These are phyloP conservation scores for Phytophthora sansomeana DNA, from an alignment of 352 stramenopile genomes.

Conservation along the genomic window DNA sequence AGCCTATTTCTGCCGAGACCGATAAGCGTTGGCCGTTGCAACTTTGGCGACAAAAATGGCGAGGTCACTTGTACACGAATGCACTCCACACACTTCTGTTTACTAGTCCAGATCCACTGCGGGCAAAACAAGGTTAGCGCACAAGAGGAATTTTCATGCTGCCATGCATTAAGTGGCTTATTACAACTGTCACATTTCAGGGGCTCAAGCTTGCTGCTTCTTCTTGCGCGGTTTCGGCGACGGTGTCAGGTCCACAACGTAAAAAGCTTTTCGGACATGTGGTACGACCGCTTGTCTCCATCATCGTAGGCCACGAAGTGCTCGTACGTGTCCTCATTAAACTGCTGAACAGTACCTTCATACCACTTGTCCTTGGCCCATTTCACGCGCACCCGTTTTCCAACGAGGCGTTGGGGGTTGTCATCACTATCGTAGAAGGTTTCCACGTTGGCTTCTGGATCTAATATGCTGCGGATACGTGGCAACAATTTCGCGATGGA, in stretches of 20 bases:
- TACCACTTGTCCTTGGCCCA: constrained; percentile 93
- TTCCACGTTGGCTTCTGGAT: constrained; percentile 51
- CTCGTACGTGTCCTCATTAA: constrained; percentile 84
- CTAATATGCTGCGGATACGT: constrained; percentile 61
- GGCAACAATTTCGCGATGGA: constrained; percentile 66
- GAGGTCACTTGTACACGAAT: background rate
- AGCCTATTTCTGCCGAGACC: constrained; percentile 23
- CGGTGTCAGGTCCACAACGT: constrained; percentile 61
- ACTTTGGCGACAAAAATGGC: constrained; percentile 25
- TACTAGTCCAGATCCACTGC: background rate
- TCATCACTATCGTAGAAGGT: constrained; percentile 92
- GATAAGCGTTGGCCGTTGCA: constrained; percentile 15
- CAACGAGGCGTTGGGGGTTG: constrained; percentile 83
- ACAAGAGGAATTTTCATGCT: constrained; percentile 27
- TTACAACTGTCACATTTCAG: constrained; percentile 27
- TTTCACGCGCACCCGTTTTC: constrained; percentile 87
- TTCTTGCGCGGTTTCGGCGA: constrained; percentile 43
- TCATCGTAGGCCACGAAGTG: constrained; percentile 89
- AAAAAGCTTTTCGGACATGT: constrained; percentile 92
- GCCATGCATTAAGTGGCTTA: constrained; percentile 31
- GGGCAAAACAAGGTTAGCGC: background rate
- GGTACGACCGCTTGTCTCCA: constrained; percentile 87
- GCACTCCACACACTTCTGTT: background rate
- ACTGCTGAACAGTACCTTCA: constrained; percentile 76
- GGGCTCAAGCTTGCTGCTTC: constrained; percentile 29